Conservation (phyloP, 495 filamentous ascomycete genomes). For the Daldinia caldariorum region DNA sequence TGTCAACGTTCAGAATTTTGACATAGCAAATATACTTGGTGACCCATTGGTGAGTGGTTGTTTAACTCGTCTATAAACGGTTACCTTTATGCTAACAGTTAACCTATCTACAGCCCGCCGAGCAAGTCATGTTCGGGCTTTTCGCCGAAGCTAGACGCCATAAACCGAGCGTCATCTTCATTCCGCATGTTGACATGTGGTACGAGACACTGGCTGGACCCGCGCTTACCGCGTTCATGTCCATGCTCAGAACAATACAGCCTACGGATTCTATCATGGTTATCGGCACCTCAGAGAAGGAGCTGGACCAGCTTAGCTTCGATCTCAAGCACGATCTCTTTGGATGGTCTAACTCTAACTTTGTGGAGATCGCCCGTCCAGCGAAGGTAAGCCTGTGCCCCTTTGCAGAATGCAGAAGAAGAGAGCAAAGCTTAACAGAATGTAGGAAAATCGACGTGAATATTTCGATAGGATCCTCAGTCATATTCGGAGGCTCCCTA, state of each 20-base stretch:
- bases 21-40: constrained; percentile 79
- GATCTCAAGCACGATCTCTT: constrained; percentile 81
- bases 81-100: constrained; percentile 21
- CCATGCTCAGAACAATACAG: constrained; percentile 77
- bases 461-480: constrained; percentile 79
- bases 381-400: constrained; percentile 57
- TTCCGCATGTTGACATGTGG: constrained; percentile 90
- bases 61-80: background rate
- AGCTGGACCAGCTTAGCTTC: constrained; percentile 60
- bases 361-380: constrained; percentile 73
- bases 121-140: constrained; percentile 86
- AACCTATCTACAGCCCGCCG: constrained; percentile 66
- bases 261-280: constrained; percentile 90
- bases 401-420: background rate
- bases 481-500: constrained; percentile 78
- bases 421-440: constrained; percentile 49
- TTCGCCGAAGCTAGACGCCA: constrained; percentile 93
- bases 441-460: constrained; percentile 68
- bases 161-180: constrained; percentile 95
- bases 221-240: constrained; percentile 79
- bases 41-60: constrained; percentile 60
- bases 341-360: constrained; percentile 81
- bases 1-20: constrained; percentile 94
- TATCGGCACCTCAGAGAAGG: constrained; percentile 78
- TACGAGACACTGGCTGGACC: constrained; percentile 61